These are phyloP conservation scores for Zymoseptoria brevis DNA, from an alignment of 2,329 filamentous ascomycete species.

Conservation along the genomic window DNA sequence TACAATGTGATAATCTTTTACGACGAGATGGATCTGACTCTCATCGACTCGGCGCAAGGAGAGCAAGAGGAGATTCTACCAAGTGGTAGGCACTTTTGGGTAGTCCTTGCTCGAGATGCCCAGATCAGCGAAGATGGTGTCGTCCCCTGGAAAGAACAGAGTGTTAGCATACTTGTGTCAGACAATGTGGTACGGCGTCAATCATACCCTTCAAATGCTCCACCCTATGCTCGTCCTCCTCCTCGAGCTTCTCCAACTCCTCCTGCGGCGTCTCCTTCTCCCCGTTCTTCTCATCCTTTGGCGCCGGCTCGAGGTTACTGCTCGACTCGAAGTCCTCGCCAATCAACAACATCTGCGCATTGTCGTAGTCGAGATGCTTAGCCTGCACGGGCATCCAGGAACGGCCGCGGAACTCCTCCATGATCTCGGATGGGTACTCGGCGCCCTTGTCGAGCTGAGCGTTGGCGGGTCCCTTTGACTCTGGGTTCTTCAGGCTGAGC, in stretches of 20 bases:
- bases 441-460: constrained; percentile 57
- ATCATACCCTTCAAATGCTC: constrained; percentile 45
- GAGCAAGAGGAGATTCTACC: constrained; percentile 32
- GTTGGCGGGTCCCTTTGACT: constrained; percentile 56
- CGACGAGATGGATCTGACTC: too few relatives aligned
- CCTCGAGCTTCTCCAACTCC: constrained; percentile 65
- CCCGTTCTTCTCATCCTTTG: constrained; percentile 49
- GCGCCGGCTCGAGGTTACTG: constrained; percentile 49
- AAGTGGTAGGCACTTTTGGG: constrained; percentile 55
- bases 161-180: constrained; percentile 3
- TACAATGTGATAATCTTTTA: too few relatives aligned
- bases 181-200: background rate
- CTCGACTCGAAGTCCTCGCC: constrained; percentile 55
- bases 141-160: constrained; percentile 39
- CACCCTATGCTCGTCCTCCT: constrained; percentile 64
- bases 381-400: constrained; percentile 70
- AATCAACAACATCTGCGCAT: constrained; percentile 71
- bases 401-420: constrained; percentile 62
- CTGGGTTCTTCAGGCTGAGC: constrained; percentile 71
- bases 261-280: constrained; percentile 57
- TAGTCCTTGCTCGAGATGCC: constrained; percentile 56
- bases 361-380: constrained; percentile 54
- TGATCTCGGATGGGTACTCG: constrained; percentile 65
- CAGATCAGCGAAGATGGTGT: constrained; percentile 55
- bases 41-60: too few relatives aligned